A percentile compares a stretch with the other conserved stretches of the same genome.
Conservation (phyloP, 2,329 filamentous ascomycete genomes). For the Penicillium sp. region DNA sequence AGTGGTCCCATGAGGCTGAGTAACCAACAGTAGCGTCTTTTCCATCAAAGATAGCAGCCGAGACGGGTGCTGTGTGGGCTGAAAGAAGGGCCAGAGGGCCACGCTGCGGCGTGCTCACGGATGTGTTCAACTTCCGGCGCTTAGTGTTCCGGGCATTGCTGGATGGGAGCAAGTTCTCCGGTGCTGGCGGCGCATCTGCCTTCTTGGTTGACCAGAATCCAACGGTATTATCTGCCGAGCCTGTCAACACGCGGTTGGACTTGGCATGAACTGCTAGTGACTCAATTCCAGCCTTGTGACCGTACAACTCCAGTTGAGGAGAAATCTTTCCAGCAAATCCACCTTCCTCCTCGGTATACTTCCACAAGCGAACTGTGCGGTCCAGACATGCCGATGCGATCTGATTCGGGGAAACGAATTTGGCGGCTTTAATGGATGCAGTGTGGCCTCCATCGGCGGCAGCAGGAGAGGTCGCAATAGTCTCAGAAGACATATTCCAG, state of each 20-base stretch:
- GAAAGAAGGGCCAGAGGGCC: conserved; percentile 74
- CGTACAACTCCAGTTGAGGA: conserved; percentile 77
- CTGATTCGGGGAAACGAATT: conserved; percentile 74
- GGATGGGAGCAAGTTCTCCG: conserved; percentile 66
- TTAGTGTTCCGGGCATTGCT: conserved; percentile 65
- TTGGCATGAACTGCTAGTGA: conserved; percentile 70
- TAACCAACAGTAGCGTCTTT: conserved; percentile 86
- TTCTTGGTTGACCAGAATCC: conserved; percentile 88
- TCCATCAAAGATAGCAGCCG: conserved; percentile 79
- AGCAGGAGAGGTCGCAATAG: conserved; percentile 72
- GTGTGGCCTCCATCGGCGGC: conserved; percentile 69
- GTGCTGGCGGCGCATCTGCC: conserved; percentile 70
- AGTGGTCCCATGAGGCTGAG: conserved; percentile 87
- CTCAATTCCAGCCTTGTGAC: conserved; percentile 73
- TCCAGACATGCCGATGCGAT: conserved; percentile 83
- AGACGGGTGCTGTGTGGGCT: conserved; percentile 71
- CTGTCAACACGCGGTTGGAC: conserved; percentile 77
- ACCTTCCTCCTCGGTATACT: conserved; percentile 69
- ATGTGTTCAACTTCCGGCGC: conserved; percentile 68
- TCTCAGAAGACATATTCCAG: conserved; percentile 85
- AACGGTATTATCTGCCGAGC: conserved; percentile 76
- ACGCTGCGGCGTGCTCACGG: conserved; percentile 64
- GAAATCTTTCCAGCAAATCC: conserved; percentile 63
- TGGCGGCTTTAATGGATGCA: conserved; percentile 75
- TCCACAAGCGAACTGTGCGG: conserved; percentile 84